phyloP scores from a whole-genome alignment of 176 grass and related monocot species.

The Dactylis glomerata region DNA sequence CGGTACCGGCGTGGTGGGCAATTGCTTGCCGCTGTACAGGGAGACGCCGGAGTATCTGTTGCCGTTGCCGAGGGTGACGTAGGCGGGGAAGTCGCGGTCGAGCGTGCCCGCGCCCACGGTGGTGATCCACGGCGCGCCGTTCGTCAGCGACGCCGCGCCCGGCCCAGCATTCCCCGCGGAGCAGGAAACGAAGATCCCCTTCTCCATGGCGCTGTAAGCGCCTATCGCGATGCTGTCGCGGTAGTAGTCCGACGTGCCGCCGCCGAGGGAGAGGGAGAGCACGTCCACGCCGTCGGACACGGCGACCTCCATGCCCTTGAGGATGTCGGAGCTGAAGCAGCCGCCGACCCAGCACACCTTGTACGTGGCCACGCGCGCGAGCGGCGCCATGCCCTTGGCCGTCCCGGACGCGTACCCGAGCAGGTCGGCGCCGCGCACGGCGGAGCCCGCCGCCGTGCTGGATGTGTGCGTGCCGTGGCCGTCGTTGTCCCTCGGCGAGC shows the following conservation, averaged over 20 bases:
- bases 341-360: slow-evolving; percentile 97
- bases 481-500: slow-evolving; percentile 86
- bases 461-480: slow-evolving; percentile 96
- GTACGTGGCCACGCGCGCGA: slow-evolving; percentile 68
- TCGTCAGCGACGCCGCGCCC: slow-evolving; percentile 56
- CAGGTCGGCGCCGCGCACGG: slow-evolving; percentile 53
- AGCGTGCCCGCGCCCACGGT: slow-evolving; percentile 84
- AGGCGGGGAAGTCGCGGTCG: slow-evolving; percentile 87
- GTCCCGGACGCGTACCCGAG: slow-evolving; percentile 72
- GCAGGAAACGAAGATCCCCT: slow-evolving; percentile 79
- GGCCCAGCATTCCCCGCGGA: slow-evolving; percentile 86
- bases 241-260: slow-evolving; percentile 73
- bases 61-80: slow-evolving; percentile 59
- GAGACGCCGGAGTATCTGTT: slow-evolving; percentile 76
- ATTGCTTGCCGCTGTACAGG: slow-evolving; percentile 68
- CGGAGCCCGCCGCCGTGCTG: slow-evolving; percentile 65
- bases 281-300: slow-evolving; percentile 78
- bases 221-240: slow-evolving; percentile 83
- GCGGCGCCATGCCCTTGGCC: slow-evolving; percentile 80
- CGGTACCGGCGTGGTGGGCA: slow-evolving; percentile 48
- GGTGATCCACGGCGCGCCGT: slow-evolving; percentile 95
- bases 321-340: slow-evolving; percentile 93
- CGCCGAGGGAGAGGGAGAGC: slow-evolving; percentile 86
- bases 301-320: slow-evolving; percentile 92
- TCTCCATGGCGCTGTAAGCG: slow-evolving; percentile 84